These are phyloP conservation scores for Paracoccidioides lutzii DNA, from an alignment of 2,329 filamentous ascomycete species.

Conservation along the genomic window DNA sequence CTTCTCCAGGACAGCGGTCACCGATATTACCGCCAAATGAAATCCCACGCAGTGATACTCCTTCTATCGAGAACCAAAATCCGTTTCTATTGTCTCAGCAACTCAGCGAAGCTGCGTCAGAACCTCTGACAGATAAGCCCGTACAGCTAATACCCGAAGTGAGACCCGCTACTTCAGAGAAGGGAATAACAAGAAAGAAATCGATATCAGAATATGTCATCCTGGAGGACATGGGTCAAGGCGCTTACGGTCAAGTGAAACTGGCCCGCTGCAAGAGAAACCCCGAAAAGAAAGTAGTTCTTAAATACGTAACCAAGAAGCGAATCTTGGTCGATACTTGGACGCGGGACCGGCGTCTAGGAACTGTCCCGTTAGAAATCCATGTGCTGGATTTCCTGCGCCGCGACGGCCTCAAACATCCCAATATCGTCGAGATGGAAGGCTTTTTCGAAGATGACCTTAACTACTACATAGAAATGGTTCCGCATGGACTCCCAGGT, in stretches of 20 bases:
- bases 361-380: conserved; percentile 91
- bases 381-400: conserved; percentile 91
- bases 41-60: conserved; percentile 15
- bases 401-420: conserved; percentile 51
- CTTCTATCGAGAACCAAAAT: conserved; percentile 23
- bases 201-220: conserved; percentile 82
- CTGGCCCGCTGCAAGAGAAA: conserved; percentile 73
- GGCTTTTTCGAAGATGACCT: conserved; percentile 51
- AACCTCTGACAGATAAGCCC: conserved; percentile 31
- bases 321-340: conserved; percentile 96
- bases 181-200: conserved; percentile 50
- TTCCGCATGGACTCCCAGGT: conserved; percentile 82
- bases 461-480: conserved; percentile 98
- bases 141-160: conserved; percentile 25
- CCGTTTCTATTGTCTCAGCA: conserved; percentile 39
- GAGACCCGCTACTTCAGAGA: conserved; percentile 14
- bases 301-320: conserved; percentile 96
- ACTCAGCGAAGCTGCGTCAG: conserved; percentile 37
- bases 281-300: conserved; percentile 66
- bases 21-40: conserved; percentile 20
- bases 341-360: conserved; percentile 84
- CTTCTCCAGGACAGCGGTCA: conserved; percentile 59
- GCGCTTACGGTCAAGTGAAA: conserved; percentile 95
- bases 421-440: conserved; percentile 56
- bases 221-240: conserved; percentile 95